phyloP scores from a whole-genome alignment of 2,329 filamentous ascomycete species.

The Microcyclospora tardicrescens region DNA sequence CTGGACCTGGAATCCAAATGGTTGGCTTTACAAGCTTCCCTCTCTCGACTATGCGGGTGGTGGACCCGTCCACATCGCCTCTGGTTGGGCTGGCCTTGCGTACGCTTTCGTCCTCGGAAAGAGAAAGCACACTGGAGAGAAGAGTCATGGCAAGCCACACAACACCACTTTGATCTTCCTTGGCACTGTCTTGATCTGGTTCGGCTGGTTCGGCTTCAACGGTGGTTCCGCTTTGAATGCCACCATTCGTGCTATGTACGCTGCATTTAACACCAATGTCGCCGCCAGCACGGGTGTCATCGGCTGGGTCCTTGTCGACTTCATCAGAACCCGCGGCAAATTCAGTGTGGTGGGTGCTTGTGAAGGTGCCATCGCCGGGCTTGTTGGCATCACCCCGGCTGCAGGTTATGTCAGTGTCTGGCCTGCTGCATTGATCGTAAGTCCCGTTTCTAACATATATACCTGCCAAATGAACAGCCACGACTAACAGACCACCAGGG shows the following conservation, averaged over 20 bases:
- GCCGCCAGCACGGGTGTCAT: constrained; percentile 42
- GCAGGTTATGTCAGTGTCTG: constrained; percentile 28
- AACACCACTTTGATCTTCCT: constrained; percentile 52
- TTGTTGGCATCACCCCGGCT: constrained; percentile 48
- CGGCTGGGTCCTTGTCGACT: constrained; percentile 42
- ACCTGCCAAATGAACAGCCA: too few relatives aligned
- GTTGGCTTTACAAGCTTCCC: constrained; percentile 50
- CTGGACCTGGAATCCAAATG: constrained; percentile 56
- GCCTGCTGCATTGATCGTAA: constrained; percentile 2
- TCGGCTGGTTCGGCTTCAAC: constrained; percentile 49
- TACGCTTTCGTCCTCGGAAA: constrained; percentile 52
- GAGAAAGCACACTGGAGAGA: constrained; percentile 36
- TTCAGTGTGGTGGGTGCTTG: constrained; percentile 46
- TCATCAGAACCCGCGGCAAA: constrained; percentile 37
- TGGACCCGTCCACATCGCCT: constrained; percentile 52
- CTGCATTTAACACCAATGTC: constrained; percentile 46
- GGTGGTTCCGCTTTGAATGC: constrained; percentile 43
- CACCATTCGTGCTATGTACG: constrained; percentile 41
- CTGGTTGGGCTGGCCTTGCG: constrained; percentile 49
- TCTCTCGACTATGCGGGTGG: constrained; percentile 49
- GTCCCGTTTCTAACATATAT: too few relatives aligned
- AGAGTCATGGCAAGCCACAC: constrained; percentile 43
- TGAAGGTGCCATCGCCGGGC: constrained; percentile 44
- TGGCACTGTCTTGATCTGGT: constrained; percentile 53
- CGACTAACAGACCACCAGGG: constrained; percentile 17